Evolutionary conservation across 2,329 filamentous ascomycete species (phyloP).

Genomic region (Fusarium keratoplasticum): DNA sequence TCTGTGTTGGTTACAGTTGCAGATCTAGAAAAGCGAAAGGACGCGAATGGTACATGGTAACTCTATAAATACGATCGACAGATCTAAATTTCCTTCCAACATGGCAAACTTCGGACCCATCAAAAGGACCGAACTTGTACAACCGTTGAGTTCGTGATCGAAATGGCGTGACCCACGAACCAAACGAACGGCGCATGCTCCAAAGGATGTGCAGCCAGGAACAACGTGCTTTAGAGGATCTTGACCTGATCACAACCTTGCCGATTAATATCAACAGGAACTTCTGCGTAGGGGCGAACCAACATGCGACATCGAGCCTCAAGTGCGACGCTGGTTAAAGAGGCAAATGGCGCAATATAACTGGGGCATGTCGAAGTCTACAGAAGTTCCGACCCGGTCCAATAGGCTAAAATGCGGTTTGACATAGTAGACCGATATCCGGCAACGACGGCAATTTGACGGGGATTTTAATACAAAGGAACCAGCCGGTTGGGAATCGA

Average conservation of each 20-base stretch:
- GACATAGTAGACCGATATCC: background rate
- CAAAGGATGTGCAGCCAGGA: background rate
- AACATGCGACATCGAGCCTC: background rate
- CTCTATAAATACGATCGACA: background rate
- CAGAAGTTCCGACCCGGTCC: background rate
- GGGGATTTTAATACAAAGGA: background rate
- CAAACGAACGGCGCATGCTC: background rate
- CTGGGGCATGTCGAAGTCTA: background rate
- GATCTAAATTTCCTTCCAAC: background rate
- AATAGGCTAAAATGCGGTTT: background rate
- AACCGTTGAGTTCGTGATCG: background rate
- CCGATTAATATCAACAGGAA: background rate
- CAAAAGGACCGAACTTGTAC: background rate
- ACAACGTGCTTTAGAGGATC: background rate
- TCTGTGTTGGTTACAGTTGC: background rate
- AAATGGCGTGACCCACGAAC: background rate
- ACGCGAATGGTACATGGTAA: background rate
- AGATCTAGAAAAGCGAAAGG: background rate
- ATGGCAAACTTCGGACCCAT: constrained; percentile 1
- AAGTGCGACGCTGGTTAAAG: background rate
- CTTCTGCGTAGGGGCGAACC: background rate
- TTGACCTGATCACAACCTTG: background rate
- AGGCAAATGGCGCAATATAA: background rate
- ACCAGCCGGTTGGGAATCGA: background rate
- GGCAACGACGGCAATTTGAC: background rate